Percentiles rank a stretch among this genome's conserved stretches.
Conservation (phyloP, 176 grass and related monocot genomes). For the Raddia guianensis region DNA sequence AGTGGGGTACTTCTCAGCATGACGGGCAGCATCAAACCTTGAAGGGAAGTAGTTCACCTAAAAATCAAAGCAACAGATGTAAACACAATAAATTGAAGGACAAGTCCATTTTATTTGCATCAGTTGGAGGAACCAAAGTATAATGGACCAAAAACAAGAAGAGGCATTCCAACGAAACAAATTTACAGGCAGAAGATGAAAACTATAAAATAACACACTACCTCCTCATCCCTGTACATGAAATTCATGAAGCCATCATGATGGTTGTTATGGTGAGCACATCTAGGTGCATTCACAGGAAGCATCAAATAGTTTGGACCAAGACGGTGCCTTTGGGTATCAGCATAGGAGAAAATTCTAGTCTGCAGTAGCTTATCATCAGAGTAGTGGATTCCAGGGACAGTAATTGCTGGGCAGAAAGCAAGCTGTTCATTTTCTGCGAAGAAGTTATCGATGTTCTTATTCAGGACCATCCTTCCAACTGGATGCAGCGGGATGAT, state of each 20-base stretch:
- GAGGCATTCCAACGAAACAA: not conserved
- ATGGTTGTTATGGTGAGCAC: slow-evolving; percentile 87
- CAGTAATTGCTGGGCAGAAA: slow-evolving; percentile 84
- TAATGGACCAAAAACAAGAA: slow-evolving; percentile 10
- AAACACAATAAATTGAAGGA: not conserved
- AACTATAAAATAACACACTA: slow-evolving; percentile 9
- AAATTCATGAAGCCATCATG: slow-evolving; percentile 90
- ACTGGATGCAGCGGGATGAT: slow-evolving; percentile 80
- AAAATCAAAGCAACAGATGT: slow-evolving; percentile 15
- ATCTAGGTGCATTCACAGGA: slow-evolving; percentile 84
- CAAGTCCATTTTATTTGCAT: not conserved
- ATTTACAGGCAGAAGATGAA: not conserved
- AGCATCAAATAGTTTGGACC: slow-evolving; percentile 91
- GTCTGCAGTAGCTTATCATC: slow-evolving; percentile 94
- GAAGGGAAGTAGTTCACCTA: slow-evolving; percentile 96
- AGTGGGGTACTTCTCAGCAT: slow-evolving; percentile 72
- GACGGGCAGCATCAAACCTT: slow-evolving; percentile 64
- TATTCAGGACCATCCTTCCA: slow-evolving; percentile 89
- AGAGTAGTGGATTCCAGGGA: slow-evolving; percentile 88
- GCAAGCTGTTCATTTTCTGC: slow-evolving; percentile 82
- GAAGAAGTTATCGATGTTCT: slow-evolving; percentile 90
- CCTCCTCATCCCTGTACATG: slow-evolving; percentile 96
- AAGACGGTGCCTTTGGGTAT: slow-evolving; percentile 89
- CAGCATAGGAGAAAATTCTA: slow-evolving; percentile 83
- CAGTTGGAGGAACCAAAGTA: slow-evolving; percentile 11